Evolutionary conservation across 2,329 filamentous ascomycete species (phyloP).

Genomic region (Cryphonectria parasitica): DNA sequence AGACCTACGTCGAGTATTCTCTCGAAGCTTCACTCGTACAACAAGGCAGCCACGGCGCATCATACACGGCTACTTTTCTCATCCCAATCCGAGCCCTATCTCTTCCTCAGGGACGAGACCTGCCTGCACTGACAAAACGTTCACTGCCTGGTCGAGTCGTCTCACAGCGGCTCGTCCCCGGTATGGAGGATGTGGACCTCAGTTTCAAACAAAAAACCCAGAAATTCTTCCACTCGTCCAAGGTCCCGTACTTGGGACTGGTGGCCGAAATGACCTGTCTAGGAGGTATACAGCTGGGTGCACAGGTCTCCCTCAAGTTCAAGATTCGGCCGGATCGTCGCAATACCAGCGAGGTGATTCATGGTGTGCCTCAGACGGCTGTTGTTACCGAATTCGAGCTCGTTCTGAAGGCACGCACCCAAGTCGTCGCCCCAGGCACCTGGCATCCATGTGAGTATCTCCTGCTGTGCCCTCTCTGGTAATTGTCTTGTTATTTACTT

Average conservation of each 20-base stretch:
- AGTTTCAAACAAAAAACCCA: constrained; percentile 40
- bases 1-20: constrained; percentile 42
- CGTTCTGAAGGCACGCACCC: constrained; percentile 27
- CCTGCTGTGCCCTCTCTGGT: neutral
- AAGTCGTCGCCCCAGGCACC: constrained; percentile 28
- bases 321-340: constrained; percentile 27
- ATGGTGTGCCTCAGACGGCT: constrained; percentile 26
- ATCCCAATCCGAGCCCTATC: constrained; percentile 29
- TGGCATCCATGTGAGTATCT: constrained; percentile 10
- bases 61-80: constrained; percentile 32
- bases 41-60: constrained; percentile 8
- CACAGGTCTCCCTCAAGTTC: constrained; percentile 33
- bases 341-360: constrained; percentile 29
- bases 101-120: constrained; percentile 27
- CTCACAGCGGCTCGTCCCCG: constrained; percentile 37
- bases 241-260: constrained; percentile 39
- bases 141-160: constrained; percentile 29
- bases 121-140: constrained; percentile 25
- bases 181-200: constrained; percentile 37
- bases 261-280: constrained; percentile 36
- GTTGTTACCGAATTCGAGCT: constrained; percentile 30
- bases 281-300: constrained; percentile 37
- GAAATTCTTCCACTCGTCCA: constrained; percentile 39
- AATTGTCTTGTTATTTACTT: neutral
- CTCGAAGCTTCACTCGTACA: constrained; percentile 37